Evolutionary conservation across 805 yeast species (phyloP), one percentile per base, ranked within the genome.

Genomic region (Wickerhamiella spandovensis): DNA sequence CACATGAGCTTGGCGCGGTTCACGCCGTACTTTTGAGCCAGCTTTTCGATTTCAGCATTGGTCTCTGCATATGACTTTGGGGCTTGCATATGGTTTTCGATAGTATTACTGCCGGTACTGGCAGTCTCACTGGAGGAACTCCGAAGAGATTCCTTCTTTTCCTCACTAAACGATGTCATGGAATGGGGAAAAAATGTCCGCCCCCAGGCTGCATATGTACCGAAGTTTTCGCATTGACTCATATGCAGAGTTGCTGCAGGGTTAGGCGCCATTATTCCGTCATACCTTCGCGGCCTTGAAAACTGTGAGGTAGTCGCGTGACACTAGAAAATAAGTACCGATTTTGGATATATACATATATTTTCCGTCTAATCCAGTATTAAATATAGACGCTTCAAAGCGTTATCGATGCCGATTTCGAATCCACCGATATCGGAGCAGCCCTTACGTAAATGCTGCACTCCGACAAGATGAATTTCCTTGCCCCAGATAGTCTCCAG

Each of bases 1-100:
- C 77, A 68, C 77, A 76, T 75, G 22, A 84, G 66, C 56, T 68
- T 73, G 43, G 59, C 66, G 38, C 80, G 78, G 61, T 82, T 71
- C 32, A 84, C 67, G 18, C 77, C 78, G 50, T 65, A 56, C 44
- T 71, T 68, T 13, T 53, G 57, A 1, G 80, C 81, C 9, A 76
- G 57, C 21, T 48, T 53, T n/a, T 55, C 56, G 48, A 62, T 39
- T 21, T 39, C 43, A 7, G n/a, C 39, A 20, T 35, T 35, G 39
- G 20, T 17, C 39, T 35, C 39, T 5, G 17, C 39, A 15, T 8
- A 35, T 5, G 39, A 35, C 20, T 7, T 15, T 7, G 39, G 17
- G 39, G 39, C 20, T 17, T 35, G 39, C 39, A 35, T 5, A 15
- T 35, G 32, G 12, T 28, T 28, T 15, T 28, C 32, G 32, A 28